Conservation (phyloP, 768 basidiomycete species). For the Kwoniella dendrophila region DNA sequence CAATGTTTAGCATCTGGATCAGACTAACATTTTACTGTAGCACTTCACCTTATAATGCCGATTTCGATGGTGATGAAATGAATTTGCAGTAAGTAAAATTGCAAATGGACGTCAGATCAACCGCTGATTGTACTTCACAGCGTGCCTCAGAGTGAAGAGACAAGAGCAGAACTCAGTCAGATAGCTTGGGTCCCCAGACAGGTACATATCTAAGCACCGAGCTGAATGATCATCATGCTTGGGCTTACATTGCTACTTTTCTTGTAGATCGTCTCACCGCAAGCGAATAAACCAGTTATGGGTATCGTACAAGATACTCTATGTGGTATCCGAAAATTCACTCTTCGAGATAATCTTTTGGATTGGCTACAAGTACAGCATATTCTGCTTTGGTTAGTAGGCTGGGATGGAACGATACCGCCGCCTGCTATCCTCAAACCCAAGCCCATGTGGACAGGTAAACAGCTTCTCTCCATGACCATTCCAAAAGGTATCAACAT, state of each 20-base stretch:
- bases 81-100: slow-evolving; percentile 81
- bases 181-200: slow-evolving; percentile 98
- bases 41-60: slow-evolving; percentile 97
- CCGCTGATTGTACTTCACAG: slow-evolving; percentile 58
- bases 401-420: slow-evolving; percentile 93
- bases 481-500: slow-evolving; percentile 93
- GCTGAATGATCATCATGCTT: slow-evolving; percentile 11
- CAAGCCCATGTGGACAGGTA: slow-evolving; percentile 96
- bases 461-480: slow-evolving; percentile 87
- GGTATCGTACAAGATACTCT: slow-evolving; percentile 99
- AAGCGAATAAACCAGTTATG: slow-evolving; percentile 99
- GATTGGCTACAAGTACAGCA: slow-evolving; percentile 97
- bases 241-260: slow-evolving; percentile 18
- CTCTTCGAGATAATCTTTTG: slow-evolving; percentile 88
- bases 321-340: slow-evolving; percentile 96
- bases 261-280: slow-evolving; percentile 90
- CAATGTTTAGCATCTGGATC: slow-evolving; percentile 17
- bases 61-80: slow-evolving; percentile 99
- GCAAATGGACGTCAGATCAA: neutral
- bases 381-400: slow-evolving; percentile 95
- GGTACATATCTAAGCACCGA: slow-evolving; percentile 59
- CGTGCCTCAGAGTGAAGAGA: slow-evolving; percentile 97
- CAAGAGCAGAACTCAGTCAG: slow-evolving; percentile 94
- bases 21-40: slow-evolving; percentile 56
- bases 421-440: slow-evolving; percentile 94